Evolutionary conservation across 768 basidiomycete species (phyloP).

Genomic region (Pleurotus platypus): DNA sequence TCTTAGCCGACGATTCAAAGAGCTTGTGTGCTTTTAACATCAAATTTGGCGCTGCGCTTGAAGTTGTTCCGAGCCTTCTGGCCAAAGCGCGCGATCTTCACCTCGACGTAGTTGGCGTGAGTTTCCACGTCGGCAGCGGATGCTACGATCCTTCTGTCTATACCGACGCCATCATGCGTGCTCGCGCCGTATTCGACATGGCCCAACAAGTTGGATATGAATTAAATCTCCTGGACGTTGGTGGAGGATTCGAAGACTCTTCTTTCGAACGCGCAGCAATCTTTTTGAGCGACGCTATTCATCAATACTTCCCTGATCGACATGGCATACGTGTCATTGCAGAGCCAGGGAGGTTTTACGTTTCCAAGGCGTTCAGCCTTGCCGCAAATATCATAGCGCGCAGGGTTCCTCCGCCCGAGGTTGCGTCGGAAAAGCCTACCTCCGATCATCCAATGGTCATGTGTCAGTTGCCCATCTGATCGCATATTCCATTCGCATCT

Average conservation of each 20-base stretch:
- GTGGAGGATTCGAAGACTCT: slow-evolving; percentile 92
- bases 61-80: slow-evolving; percentile 75
- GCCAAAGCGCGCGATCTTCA: slow-evolving; percentile 72
- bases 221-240: slow-evolving; percentile 87
- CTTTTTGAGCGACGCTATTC: slow-evolving; percentile 68
- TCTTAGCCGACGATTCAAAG: slow-evolving; percentile 97
- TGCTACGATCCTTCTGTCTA: slow-evolving; percentile 92
- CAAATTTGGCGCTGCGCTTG: slow-evolving; percentile 94
- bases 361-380: slow-evolving; percentile 87
- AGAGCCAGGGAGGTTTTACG: slow-evolving; percentile 94
- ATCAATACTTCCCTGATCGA: slow-evolving; percentile 74
- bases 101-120: slow-evolving; percentile 89
- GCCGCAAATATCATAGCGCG: slow-evolving; percentile 93
- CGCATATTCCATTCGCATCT: slow-evolving; percentile 25
- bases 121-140: slow-evolving; percentile 97
- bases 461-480: slow-evolving; percentile 61
- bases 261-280: slow-evolving; percentile 79
- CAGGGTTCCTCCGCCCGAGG: slow-evolving; percentile 45
- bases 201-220: slow-evolving; percentile 74
- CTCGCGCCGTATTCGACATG: slow-evolving; percentile 85
- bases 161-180: slow-evolving; percentile 82
- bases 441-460: slow-evolving; percentile 60
- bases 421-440: slow-evolving; percentile 18
- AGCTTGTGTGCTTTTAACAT: slow-evolving; percentile 89
- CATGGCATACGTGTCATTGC: slow-evolving; percentile 78